Conservation (phyloP, 2,329 filamentous ascomycete species). For the Venturia effusa region DNA sequence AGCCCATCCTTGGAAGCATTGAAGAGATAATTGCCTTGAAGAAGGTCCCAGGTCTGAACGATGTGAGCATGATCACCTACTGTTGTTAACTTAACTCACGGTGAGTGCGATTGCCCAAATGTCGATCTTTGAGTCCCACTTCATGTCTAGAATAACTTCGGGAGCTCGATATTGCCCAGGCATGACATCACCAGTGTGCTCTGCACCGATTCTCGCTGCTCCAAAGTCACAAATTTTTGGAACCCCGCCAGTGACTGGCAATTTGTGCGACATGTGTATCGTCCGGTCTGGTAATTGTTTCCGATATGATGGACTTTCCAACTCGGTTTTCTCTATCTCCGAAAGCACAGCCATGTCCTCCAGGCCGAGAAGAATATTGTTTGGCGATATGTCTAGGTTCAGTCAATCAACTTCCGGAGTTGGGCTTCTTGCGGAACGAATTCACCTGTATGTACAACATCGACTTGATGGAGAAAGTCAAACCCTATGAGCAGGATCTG, state of each 20-base stretch:
- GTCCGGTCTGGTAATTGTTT: constrained; percentile 18
- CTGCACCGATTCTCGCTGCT: constrained; percentile 10
- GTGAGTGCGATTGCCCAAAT: constrained; percentile 15
- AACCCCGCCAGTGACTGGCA: constrained; percentile 18
- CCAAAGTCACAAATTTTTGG: constrained; percentile 14
- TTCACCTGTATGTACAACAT: constrained; percentile 20
- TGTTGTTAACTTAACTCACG: constrained; percentile 10
- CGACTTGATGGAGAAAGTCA: constrained; percentile 21
- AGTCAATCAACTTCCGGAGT: constrained; percentile 15
- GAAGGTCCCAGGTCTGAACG: constrained; percentile 13
- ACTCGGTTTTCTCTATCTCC: constrained; percentile 18
- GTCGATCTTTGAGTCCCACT: constrained; percentile 14
- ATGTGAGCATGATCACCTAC: not conserved
- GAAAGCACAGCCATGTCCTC: constrained; percentile 19
- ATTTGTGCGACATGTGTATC: constrained; percentile 24
- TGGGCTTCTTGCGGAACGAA: constrained; percentile 14
- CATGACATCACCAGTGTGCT: constrained; percentile 13
- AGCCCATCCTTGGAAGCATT: constrained; percentile 1
- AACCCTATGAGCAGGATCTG: constrained; percentile 18
- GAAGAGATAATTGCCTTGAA: constrained; percentile 13
- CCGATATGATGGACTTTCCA: constrained; percentile 15
- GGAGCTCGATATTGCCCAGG: constrained; percentile 14
- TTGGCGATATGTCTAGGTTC: constrained; percentile 21
- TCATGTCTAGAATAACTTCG: constrained; percentile 14
- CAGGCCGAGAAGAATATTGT: constrained; percentile 21